A percentile compares a stretch with the other conserved stretches of the same genome.
Conservation (phyloP, 495 filamentous ascomycete genomes). For the Podospora pseudocomata region DNA sequence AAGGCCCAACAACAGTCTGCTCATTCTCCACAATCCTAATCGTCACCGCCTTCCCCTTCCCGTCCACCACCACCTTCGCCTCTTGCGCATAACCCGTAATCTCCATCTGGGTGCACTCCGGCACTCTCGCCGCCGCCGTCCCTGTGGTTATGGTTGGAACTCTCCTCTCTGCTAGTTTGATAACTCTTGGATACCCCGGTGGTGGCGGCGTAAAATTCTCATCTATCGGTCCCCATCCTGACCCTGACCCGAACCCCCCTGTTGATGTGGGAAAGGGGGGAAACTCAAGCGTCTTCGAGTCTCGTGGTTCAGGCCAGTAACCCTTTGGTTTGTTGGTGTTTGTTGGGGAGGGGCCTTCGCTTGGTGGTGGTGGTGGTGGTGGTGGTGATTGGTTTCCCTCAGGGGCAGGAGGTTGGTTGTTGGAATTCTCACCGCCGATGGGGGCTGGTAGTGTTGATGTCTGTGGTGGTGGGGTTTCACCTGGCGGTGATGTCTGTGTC, state of each 20-base stretch:
- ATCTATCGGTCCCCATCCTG: slow-evolving; percentile 16
- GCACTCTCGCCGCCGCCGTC: slow-evolving; percentile 25
- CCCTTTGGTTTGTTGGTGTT: neutral
- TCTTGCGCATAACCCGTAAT: slow-evolving; percentile 43
- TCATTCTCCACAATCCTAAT: slow-evolving; percentile 57
- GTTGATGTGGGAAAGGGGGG: slow-evolving; percentile 9
- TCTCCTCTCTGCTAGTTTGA: slow-evolving; percentile 82
- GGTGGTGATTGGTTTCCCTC: neutral
- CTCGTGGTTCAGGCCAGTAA: slow-evolving; percentile 4
- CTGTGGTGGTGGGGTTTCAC: neutral
- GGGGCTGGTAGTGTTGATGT: neutral
- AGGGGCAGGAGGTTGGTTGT: neutral
- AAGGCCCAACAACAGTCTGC: neutral
- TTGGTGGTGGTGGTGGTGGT: neutral
- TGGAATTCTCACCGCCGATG: neutral
- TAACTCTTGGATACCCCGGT: slow-evolving; percentile 59
- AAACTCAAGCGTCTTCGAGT: slow-evolving; percentile 15
- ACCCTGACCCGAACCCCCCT: neutral
- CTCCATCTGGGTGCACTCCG: slow-evolving; percentile 65
- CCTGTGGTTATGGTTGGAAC: slow-evolving; percentile 21
- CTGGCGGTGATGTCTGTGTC: slow-evolving; percentile 1
- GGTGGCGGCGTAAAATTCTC: slow-evolving; percentile 16
- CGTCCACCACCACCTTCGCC: slow-evolving; percentile 40
- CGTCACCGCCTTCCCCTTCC: slow-evolving; percentile 43
- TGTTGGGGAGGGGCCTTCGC: neutral